Percentiles rank a stretch among this genome's conserved stretches.
These are phyloP conservation scores for Clonostachys rhizophaga DNA, from an alignment of 2,329 filamentous ascomycete genomes.

Conservation along the genomic window DNA sequence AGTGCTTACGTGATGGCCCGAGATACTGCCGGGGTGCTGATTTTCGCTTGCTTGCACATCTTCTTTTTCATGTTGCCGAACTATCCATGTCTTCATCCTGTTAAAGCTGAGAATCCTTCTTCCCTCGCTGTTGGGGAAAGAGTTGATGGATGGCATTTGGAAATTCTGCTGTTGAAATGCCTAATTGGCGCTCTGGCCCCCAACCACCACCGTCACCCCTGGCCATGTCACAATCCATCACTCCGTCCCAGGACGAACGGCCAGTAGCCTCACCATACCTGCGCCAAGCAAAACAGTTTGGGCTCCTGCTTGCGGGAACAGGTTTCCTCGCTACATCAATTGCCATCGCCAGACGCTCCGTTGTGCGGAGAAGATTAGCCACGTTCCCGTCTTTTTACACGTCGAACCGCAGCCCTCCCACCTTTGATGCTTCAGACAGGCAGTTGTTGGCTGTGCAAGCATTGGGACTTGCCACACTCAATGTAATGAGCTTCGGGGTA, in stretches of 20 bases:
- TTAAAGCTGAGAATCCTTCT: no score
- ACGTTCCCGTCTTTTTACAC: conserved; percentile 69
- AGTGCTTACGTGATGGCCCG: no score
- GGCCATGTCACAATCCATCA: background rate
- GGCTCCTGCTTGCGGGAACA: conserved; percentile 70
- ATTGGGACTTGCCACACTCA: conserved; percentile 80
- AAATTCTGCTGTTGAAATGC: no score
- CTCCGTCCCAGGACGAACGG: conserved; percentile 5
- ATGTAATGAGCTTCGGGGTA: conserved; percentile 72
- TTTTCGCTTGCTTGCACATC: no score
- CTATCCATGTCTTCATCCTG: no score
- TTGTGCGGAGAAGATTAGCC: conserved; percentile 57
- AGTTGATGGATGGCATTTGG: no score
- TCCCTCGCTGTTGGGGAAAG: no score
- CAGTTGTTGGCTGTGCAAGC: conserved; percentile 66
- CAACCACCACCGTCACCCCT: conserved; percentile 8
- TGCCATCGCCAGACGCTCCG: conserved; percentile 65
- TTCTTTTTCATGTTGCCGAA: no score
- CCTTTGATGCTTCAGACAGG: conserved; percentile 16
- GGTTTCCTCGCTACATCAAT: conserved; percentile 71
- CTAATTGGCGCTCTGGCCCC: background rate
- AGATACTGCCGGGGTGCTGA: no score
- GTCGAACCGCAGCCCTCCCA: conserved; percentile 37
- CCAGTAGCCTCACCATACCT: conserved; percentile 28
- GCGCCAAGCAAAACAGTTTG: conserved; percentile 55